A percentile compares a stretch with the other conserved stretches of the same genome.
Evolutionary conservation across 2,329 filamentous ascomycete species (phyloP).

Genomic region (Hypoxylon sp.): DNA sequence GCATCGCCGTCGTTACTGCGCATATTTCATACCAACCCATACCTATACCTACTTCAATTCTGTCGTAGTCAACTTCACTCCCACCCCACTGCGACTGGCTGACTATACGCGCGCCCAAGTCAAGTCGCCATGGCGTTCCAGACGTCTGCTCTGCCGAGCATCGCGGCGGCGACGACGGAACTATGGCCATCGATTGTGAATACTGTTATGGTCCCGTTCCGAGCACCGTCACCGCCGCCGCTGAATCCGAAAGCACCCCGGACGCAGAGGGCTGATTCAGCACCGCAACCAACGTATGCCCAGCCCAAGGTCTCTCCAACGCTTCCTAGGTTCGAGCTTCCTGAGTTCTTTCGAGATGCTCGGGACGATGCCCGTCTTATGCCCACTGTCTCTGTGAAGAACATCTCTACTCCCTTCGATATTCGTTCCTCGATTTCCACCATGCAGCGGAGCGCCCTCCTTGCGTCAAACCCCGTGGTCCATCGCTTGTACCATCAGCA

Average conservation of each 20-base stretch:
- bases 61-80: slow-evolving; percentile 2
- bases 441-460: slow-evolving; percentile 52
- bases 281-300: slow-evolving; percentile 23
- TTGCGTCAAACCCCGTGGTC: slow-evolving; percentile 52
- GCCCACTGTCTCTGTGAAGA: slow-evolving; percentile 33
- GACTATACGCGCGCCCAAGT: slow-evolving; percentile 28
- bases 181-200: slow-evolving; percentile 64
- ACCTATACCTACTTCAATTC: background rate
- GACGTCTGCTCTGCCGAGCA: slow-evolving; percentile 54
- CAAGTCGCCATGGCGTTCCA: slow-evolving; percentile 53
- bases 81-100: slow-evolving; percentile 16
- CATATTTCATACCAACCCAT: slow-evolving; percentile 9
- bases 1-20: slow-evolving; percentile 24
- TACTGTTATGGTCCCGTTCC: slow-evolving; percentile 58
- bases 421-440: slow-evolving; percentile 54
- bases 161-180: slow-evolving; percentile 61
- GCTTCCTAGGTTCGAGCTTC: slow-evolving; percentile 49
- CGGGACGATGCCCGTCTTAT: slow-evolving; percentile 43
- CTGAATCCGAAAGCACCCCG: slow-evolving; percentile 28
- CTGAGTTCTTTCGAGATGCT: slow-evolving; percentile 55
- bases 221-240: slow-evolving; percentile 43
- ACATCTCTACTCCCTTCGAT: slow-evolving; percentile 51
- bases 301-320: slow-evolving; percentile 32
- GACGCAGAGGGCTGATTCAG: slow-evolving; percentile 29
- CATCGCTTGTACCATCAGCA: slow-evolving; percentile 46